Evolutionary conservation across 305 asterid genomes (phyloP), one percentile per base, ranked within the genome.

Genomic region (Coffea humblotiana): DNA sequence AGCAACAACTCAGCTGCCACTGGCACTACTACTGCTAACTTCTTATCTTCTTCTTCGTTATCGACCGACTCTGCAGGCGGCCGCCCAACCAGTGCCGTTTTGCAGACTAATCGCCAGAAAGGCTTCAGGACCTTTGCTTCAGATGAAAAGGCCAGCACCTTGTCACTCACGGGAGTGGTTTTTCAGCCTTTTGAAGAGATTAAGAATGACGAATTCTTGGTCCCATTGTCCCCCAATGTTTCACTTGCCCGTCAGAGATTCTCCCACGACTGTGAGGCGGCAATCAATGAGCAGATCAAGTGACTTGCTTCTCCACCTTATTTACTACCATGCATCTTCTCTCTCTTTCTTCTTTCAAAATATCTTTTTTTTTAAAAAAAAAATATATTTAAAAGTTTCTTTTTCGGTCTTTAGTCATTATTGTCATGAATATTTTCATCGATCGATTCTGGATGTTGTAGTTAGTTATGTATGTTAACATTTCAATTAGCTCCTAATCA

Each of bases 161-260:
- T 77, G 86, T 60, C 90, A n/a, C 79, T 89, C 48, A 87, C 90
- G 0, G 98, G 96, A 11, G 88, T 93, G 19, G 85, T 89, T 80
- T 94, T 94, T 81, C 90, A 92, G 88, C 98, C 98, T 10, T 93
- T 94, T 82, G 95, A 90, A 78, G 97, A 94, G 89, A 92, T 93
- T 63, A 88, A 91, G 85, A 91, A 82, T 47, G 92, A 88, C 10
- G 94, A 91, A 47, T 82, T 87, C 75, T 27, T 80, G 79, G 86
- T 93, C 37, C 96, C 98, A 0, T 79, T 84, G 0, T 64, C 89
- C 40, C 89, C 82, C 27, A 82, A 82, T 19, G 78, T 66, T 76
- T 94, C 98, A 3, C 88, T 94, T 76, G 93, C 98, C 70, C 89
- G 97, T 3, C 98, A 94, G 78, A 74, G 79, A 79, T 91, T 77